Percentiles rank a stretch among this genome's conserved stretches.
Evolutionary conservation across 805 yeast species (phyloP).

Genomic region (Suhomyces tanzawaensis): DNA sequence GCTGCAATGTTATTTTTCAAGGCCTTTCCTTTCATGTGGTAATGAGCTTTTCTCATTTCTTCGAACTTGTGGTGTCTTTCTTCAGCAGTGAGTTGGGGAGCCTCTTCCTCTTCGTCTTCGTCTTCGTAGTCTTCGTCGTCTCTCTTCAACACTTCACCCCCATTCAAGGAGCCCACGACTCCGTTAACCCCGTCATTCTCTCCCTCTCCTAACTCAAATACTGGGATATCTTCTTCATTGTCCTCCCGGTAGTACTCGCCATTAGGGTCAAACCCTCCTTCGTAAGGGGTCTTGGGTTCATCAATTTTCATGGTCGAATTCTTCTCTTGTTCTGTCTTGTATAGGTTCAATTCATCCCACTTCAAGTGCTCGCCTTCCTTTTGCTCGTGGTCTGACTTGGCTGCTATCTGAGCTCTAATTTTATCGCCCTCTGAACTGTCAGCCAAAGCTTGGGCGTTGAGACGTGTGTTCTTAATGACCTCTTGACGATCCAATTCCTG

Average conservation of each 20-base stretch:
- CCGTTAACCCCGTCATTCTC: slow-evolving; percentile 35
- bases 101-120: slow-evolving; percentile 37
- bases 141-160: slow-evolving; percentile 38
- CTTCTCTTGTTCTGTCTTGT: slow-evolving; percentile 69
- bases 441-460: slow-evolving; percentile 58
- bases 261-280: slow-evolving; percentile 80
- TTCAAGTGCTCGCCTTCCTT: slow-evolving; percentile 44
- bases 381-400: slow-evolving; percentile 10
- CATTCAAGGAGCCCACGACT: slow-evolving; percentile 33
- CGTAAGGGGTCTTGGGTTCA: slow-evolving; percentile 95
- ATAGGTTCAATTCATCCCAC: slow-evolving; percentile 84
- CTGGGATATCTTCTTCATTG: slow-evolving; percentile 40
- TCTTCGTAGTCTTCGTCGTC: slow-evolving; percentile 26
- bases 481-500: slow-evolving; percentile 56
- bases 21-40: slow-evolving; percentile 55
- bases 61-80: slow-evolving; percentile 69
- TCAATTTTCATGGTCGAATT: slow-evolving; percentile 78
- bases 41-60: slow-evolving; percentile 76
- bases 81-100: slow-evolving; percentile 44
- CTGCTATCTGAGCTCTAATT: slow-evolving; percentile 46
- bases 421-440: slow-evolving; percentile 41
- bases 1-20: slow-evolving; percentile 32
- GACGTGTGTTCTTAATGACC: slow-evolving; percentile 75
- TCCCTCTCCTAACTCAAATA: slow-evolving; percentile 58
- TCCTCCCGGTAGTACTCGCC: slow-evolving; percentile 72